Evolutionary conservation across 1,284 basidiomycete genomes (phyloP), one percentile per base, ranked within the genome.

Genomic region (Hymenochaete sp.): DNA sequence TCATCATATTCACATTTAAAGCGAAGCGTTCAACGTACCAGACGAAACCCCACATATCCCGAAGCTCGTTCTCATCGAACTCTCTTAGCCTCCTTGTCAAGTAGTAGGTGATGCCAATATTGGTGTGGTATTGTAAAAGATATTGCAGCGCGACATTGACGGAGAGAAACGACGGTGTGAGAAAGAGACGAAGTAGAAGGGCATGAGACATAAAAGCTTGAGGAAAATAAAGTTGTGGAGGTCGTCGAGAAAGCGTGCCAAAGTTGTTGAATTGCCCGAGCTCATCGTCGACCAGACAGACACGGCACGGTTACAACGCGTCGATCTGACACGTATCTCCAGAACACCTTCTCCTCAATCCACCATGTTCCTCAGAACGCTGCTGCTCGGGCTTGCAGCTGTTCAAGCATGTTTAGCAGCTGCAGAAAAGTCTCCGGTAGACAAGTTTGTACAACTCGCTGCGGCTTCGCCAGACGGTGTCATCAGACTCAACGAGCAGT

Each of bases 101-200:
- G 62, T 97, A 97, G 66, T 96, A 93, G 13, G 91, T 93, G 63
- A 97, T 93, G 6, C 93, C 93, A 56, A 97, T 89, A 62, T 91
- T 91, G 68, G 93, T 86, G 7, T 87, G 76, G 65, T 97, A 96
- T 16, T 81, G 68, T 57, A 81, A 79, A 56, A 97, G 80, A 63
- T 95, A 95, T 57, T 84, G 79, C 53, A 95, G 78, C 24, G 91
- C 91, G 56, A 93, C 84, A 68, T 92, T 85, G 42, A 93, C 84
- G 13, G 85, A 86, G 67, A 93, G 93, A 72, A 89, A 93, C 25
- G 80, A 81, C 3, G 88, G 85, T 19, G 87, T 90, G 47, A 93
- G 79, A 60, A 93, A 93, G 29, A 95, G 78, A 29, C 91, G 83
- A 48, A 95, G 75, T 45, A 89, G 77, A 44, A 89, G 71, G 46